Percentiles rank a stretch among this genome's conserved stretches.
phyloP scores from a whole-genome alignment of 2,329 filamentous ascomycete genomes.

The Dothistroma pini region DNA sequence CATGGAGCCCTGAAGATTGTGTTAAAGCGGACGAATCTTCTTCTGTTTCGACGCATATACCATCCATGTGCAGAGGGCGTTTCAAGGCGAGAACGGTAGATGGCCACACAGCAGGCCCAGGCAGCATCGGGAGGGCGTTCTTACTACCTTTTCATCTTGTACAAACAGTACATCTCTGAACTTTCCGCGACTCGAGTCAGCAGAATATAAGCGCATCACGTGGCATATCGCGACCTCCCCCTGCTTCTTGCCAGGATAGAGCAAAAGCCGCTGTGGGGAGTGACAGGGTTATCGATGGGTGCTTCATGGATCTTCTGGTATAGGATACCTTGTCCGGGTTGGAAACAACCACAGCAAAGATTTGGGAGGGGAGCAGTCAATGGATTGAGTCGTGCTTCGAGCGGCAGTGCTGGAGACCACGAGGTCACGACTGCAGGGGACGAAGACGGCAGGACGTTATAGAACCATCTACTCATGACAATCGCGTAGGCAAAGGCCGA shows the following conservation, averaged over 20 bases:
- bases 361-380: neutral
- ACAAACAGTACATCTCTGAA: neutral
- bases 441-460: constrained; percentile 2
- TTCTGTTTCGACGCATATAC: constrained; percentile 1
- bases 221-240: no score
- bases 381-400: neutral
- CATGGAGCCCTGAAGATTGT: neutral
- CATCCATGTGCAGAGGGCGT: constrained; percentile 1
- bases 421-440: neutral
- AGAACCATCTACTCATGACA: constrained; percentile 3
- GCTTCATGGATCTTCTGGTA: neutral
- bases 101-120: constrained; percentile 2
- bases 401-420: neutral
- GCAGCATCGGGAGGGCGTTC: neutral
- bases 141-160: neutral
- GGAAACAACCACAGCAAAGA: constrained; percentile 1
- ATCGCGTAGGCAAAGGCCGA: neutral
- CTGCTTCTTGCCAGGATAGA: neutral
- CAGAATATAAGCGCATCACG: neutral
- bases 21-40: neutral
- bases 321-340: neutral
- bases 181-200: neutral
- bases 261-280: neutral
- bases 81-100: neutral
- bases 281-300: neutral